phyloP scores from a whole-genome alignment of 805 yeast genomes.

The Pichia paraexigua region DNA sequence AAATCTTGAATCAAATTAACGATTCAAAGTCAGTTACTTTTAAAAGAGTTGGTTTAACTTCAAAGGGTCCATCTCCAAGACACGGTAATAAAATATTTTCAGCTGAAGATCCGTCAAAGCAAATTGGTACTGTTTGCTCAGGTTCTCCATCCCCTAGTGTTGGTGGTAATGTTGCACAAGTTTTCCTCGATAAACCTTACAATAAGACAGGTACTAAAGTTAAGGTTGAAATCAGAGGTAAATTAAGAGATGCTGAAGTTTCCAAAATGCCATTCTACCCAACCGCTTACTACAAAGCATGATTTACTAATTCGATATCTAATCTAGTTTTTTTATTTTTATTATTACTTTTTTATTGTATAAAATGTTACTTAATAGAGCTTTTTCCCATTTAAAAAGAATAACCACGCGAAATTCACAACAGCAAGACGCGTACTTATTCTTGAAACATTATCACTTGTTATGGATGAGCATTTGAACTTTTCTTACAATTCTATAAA shows the following conservation, averaged over 20 bases:
- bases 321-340: neutral
- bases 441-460: neutral
- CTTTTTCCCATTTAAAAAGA: neutral
- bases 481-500: neutral
- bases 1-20: conserved; percentile 58
- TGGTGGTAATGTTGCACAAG: conserved; percentile 84
- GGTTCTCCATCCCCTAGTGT: conserved; percentile 54
- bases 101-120: conserved; percentile 41
- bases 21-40: conserved; percentile 51
- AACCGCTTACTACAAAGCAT: conserved; percentile 55
- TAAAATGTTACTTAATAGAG: neutral
- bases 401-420: neutral
- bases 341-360: neutral
- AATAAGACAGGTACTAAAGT: conserved; percentile 70
- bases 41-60: conserved; percentile 67
- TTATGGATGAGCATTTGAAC: neutral
- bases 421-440: neutral
- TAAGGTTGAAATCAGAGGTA: conserved; percentile 75
- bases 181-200: conserved; percentile 63
- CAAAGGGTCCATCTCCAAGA: conserved; percentile 90
- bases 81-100: conserved; percentile 58
- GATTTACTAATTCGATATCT: neutral
- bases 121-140: conserved; percentile 51
- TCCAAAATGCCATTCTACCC: conserved; percentile 79
- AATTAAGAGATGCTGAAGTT: conserved; percentile 66